Conservation (phyloP, 805 yeast genomes). For the Zygoascus flipseniorum region DNA sequence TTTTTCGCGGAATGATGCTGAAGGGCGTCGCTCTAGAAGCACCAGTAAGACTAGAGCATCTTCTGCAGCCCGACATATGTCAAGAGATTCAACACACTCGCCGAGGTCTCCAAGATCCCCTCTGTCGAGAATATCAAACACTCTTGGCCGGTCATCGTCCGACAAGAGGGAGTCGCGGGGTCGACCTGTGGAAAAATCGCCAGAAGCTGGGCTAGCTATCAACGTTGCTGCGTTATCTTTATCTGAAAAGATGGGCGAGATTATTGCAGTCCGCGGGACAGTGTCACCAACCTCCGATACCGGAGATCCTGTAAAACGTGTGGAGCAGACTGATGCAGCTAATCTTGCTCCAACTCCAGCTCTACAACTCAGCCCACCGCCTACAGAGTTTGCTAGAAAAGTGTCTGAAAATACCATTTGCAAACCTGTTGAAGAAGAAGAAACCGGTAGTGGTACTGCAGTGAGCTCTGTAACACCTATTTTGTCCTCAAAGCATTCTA, state of each 20-base stretch:
- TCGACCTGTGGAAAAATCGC: not conserved
- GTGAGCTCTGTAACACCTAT: not conserved
- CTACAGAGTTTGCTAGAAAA: not conserved
- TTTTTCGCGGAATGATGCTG: not conserved
- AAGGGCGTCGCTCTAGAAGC: not conserved
- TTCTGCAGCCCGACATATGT: not conserved
- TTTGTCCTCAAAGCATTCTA: not conserved
- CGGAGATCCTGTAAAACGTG: not conserved
- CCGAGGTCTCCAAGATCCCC: not conserved
- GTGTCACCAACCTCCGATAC: not conserved
- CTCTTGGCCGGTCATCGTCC: not conserved
- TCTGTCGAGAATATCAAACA: not conserved
- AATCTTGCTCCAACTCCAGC: not conserved
- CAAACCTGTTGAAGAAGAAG: not conserved
- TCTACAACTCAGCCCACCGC: not conserved
- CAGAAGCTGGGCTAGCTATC: not conserved
- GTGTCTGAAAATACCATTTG: not conserved
- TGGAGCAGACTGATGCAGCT: not conserved
- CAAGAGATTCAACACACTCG: not conserved
- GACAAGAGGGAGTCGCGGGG: not conserved
- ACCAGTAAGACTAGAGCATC: not conserved
- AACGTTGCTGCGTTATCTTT: not conserved
- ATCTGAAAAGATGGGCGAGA: not conserved
- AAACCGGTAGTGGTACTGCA: not conserved
- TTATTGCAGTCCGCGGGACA: not conserved